Evolutionary conservation across 768 basidiomycete genomes (phyloP), one percentile per base, ranked within the genome.

Genomic region (Hortiboletus flavorubellus): DNA sequence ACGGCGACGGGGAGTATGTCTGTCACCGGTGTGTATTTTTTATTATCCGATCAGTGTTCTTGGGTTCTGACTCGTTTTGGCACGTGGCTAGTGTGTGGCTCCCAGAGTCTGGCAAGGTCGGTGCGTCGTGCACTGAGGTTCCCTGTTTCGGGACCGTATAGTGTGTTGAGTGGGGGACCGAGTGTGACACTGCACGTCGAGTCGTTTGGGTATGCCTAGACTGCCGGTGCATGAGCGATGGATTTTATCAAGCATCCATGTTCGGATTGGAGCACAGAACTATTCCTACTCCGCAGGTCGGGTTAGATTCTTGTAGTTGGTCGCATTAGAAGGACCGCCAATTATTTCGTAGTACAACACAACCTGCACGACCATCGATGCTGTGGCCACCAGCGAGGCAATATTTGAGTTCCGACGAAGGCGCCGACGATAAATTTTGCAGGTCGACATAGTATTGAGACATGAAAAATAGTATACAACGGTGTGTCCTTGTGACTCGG

Each of bases 1-100:
- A 55, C 57, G 7, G 68, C 70, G 8, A 59, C 59, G 4, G 80
- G 78, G 8, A 66, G 70, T 6, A 69, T 82, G 61, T 76, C 77
- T 8, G 76, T 84, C 29, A 79, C 72, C 31, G 81, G 82, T 81
- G 53, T 8, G 76, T 69, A 2, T 9, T 15, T 16, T 30, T 2
- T 4, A 5, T n/a, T 23, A 2, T 9, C 11, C 10, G 12, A 10
- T 12, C 21, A 21, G 16, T 18, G 9, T 29, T 11, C n/a, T 15
- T 6, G 18, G 35, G 21, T 6, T 34, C 8, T 38, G 8, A 21
- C 12, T 37, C 5, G 35, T 30, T 31, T 8, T 42, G 26, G 26
- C 35, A 10, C 5, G 5, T 16, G 45, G 2, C 15, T 16, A 84
- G 82, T 82, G 0, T 84, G 82, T 46, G 82, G 82, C 4, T 74